Base-by-base conservation (phyloP, 176 grass and related monocot species). In the Oropetium thomaeum region DNA sequence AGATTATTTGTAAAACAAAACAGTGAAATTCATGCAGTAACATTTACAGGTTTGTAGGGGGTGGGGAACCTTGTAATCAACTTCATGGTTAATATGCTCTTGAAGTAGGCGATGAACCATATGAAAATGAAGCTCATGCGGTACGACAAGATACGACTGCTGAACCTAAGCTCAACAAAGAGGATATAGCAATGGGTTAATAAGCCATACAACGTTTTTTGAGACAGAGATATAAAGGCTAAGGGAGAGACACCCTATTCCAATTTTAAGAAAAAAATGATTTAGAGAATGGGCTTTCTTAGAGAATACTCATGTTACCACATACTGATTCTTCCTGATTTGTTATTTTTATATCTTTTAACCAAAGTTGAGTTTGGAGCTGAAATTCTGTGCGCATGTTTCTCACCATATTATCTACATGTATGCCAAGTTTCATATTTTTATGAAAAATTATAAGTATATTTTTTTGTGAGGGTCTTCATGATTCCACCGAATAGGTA, bases 101-200 rank as follows among this genome's bases (percentile, higher is more conserved):
- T 68, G 84, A 62, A 98, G 62, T 75, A 94, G 61, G 43, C 23
- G 47, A 88, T 98, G 81, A 44, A 94, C 90, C 82, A 86, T 79
- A 81, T 93, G 91, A 85, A 92, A 98, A 69, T 98, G 90, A 33
- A 89, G 82, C 58, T 98, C 91, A 73, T 94, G 95, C n/a, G 89
- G 89, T 22, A 80, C 83, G 53, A 89, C 55, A 22, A 89, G 66
- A 79, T 58, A 93, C 20, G 65, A 89, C 76, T 93, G 95, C 17
- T 85, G 70, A 54, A 98, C 86, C 95, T 97, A 80, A 73, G 67
- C 25, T 59, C 52, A 75, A 86, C 26, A 60, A 63, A 63, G 25
- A 80, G 34, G 19, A 76, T 34, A 42, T 29, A 31, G 10, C 30
- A 72, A 81, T 22, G 4, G 57, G 17, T 71, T 28, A 81, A 64